Evolutionary conservation across 805 yeast genomes (phyloP).

Genomic region (Ogataea siamensis): DNA sequence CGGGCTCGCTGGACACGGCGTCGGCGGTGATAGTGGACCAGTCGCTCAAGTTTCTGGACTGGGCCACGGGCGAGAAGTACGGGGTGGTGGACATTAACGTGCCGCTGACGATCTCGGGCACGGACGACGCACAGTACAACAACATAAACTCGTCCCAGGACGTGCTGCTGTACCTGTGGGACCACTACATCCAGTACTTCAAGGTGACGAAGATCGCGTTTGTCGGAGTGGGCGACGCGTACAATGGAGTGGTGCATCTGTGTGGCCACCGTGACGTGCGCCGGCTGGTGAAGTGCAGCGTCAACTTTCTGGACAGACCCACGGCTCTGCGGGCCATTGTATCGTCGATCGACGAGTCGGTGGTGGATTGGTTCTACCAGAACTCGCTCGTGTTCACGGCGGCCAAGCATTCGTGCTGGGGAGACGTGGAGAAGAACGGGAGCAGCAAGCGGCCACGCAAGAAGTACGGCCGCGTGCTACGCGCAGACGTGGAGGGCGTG

Average conservation of each 20-base stretch:
- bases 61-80: slow-evolving; percentile 56
- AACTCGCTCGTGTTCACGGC: slow-evolving; percentile 82
- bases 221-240: slow-evolving; percentile 87
- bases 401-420: slow-evolving; percentile 79
- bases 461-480: slow-evolving; percentile 86
- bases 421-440: slow-evolving; percentile 35
- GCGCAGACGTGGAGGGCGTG: slow-evolving; percentile 69
- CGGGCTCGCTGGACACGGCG: slow-evolving; percentile 73
- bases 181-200: slow-evolving; percentile 79
- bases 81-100: slow-evolving; percentile 85
- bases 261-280: slow-evolving; percentile 78
- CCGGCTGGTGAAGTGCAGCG: slow-evolving; percentile 63
- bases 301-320: slow-evolving; percentile 64
- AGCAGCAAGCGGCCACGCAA: slow-evolving; percentile 71
- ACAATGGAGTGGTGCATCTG: slow-evolving; percentile 81
- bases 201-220: slow-evolving; percentile 68
- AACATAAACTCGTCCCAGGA: slow-evolving; percentile 74
- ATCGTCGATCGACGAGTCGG: slow-evolving; percentile 83
- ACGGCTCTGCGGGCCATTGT: slow-evolving; percentile 73
- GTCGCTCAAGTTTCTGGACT: slow-evolving; percentile 64
- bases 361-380: slow-evolving; percentile 88
- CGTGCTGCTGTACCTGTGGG: slow-evolving; percentile 79
- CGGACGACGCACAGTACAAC: slow-evolving; percentile 53
- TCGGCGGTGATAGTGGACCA: slow-evolving; percentile 76
- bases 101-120: slow-evolving; percentile 53